Conservation (phyloP, 75 land plant genomes). For the Pseudotsuga menziesii region DNA sequence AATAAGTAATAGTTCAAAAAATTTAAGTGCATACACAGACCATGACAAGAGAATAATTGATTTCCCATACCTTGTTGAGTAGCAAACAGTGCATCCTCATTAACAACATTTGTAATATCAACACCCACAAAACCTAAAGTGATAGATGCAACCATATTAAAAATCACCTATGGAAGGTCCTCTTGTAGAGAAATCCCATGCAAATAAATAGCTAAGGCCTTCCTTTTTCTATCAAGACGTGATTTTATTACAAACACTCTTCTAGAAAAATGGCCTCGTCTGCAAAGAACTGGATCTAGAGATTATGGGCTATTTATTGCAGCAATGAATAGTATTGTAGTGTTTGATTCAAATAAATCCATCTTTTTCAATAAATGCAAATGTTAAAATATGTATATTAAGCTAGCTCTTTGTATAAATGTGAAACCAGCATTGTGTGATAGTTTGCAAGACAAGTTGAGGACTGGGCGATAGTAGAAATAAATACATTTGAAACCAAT, state of each 20-base stretch:
- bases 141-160: constrained; percentile 60
- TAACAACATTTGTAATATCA: constrained; percentile 95
- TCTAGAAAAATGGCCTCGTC: constrained; percentile 93
- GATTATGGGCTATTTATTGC: constrained; percentile 97
- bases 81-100: constrained; percentile 93
- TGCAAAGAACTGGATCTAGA: constrained; percentile 85
- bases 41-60: no score
- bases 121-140: constrained; percentile 95
- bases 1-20: no score
- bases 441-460: background rate
- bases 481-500: background rate
- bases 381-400: background rate
- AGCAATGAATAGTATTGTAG: constrained; percentile 82
- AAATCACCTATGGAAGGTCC: constrained; percentile 48
- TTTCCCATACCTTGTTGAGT: constrained; percentile 74
- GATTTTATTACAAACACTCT: constrained; percentile 88
- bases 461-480: background rate
- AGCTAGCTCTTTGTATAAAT: background rate
- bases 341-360: constrained; percentile 96
- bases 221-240: constrained; percentile 67
- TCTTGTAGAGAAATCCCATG: constrained; percentile 79
- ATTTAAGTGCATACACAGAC: no score
- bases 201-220: constrained; percentile 84
- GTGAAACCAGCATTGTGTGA: background rate
- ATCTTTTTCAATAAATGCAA: constrained; percentile 89